These are phyloP conservation scores for Abrus pulchellus DNA, from an alignment of 306 rosid species.

Conservation along the genomic window DNA sequence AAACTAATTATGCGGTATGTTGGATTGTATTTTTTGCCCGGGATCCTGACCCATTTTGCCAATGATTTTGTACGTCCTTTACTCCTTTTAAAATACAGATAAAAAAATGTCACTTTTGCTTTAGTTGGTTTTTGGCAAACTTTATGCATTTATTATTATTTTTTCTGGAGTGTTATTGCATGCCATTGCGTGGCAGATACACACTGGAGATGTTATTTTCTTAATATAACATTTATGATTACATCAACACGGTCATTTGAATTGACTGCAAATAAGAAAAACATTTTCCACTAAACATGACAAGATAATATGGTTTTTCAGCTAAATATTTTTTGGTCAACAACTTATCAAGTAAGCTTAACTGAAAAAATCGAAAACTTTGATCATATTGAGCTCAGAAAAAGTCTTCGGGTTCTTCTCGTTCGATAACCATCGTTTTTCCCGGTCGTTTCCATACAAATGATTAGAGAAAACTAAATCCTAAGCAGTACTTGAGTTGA, in stretches of 20 bases:
- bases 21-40: background rate
- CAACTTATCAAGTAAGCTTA: background rate
- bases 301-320: background rate
- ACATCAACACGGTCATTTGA: background rate
- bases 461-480: background rate
- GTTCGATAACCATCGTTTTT: background rate
- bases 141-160: background rate
- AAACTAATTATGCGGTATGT: constrained; percentile 13
- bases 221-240: too few species aligned
- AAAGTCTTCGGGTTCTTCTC: background rate
- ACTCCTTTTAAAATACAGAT: background rate
- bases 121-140: background rate
- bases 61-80: background rate
- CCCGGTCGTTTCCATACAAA: background rate
- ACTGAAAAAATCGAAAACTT: background rate
- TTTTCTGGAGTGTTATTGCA: background rate
- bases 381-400: background rate
- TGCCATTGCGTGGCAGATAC: background rate
- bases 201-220: background rate
- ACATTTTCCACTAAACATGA: background rate
- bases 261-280: background rate
- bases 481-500: background rate
- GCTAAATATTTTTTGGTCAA: too few species aligned
- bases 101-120: background rate
- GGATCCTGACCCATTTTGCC: background rate